Base-by-base conservation (phyloP, 768 basidiomycete species). In the Sporobolomyces roseus region DNA sequence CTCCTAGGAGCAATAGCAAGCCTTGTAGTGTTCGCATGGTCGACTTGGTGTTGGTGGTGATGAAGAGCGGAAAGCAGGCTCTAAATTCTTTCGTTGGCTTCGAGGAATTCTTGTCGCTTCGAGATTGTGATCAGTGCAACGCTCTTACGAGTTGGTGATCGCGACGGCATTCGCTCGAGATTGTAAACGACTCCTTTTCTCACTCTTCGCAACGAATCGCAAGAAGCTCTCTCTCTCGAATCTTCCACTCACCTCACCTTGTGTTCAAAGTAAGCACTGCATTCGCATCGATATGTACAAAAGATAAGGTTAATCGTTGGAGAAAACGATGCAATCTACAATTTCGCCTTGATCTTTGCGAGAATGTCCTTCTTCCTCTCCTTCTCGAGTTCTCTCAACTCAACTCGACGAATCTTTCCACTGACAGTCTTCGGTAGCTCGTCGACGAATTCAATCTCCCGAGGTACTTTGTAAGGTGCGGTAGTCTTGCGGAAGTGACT, bases 391-490 rank as follows among this genome's bases (percentile, higher is more conserved):
- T 74, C 43, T 8, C 73, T 25, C 30, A 74, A 33, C 62, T 71
- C 66, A 36, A 68, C 52, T 1, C 73, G 52, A 0, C 66, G 41
- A 21, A 74, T 68, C 66, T 74, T 74, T 25, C 73, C 73, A 8
- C 32, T 38, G 17, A 71, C 58, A 8, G 73, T 74, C 66, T 63
- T 65, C 19, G 73, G 73, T 6, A 71, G 66, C 30, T 23, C 43
- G 16, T 54, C 45, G 48, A 46, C 32, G 23, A 51, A 58, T 43
- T 46, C 32, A 36, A 66, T 61, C 59, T 68, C 73, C 0, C 73
- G 73, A 2, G 73, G 73, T 0, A 63, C 59, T 25, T 74, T 74
- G 65, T 71, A 74, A 1, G 73, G 69, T 10, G 62, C 68, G 10
- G 68, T 67, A 8, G 25, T 23, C 30, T 58, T 32, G 30, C 61